These are phyloP conservation scores for Trametes versicolor DNA, from an alignment of 1,284 basidiomycete species.

Conservation along the genomic window DNA sequence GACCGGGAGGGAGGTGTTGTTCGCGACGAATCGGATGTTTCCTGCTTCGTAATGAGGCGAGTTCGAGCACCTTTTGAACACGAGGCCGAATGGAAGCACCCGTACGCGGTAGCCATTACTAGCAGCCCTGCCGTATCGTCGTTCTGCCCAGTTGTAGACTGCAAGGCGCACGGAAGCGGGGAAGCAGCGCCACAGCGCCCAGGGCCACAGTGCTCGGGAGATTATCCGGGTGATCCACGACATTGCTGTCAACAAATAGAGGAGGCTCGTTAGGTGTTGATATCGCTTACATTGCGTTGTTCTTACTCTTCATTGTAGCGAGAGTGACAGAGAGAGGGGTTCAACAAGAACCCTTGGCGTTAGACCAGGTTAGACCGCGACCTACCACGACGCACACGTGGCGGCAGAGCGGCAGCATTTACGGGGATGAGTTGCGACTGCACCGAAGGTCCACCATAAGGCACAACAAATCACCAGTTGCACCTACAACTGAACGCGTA, in stretches of 20 bases:
- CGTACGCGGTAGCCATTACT: background rate
- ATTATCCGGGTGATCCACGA: background rate
- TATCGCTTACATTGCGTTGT: background rate
- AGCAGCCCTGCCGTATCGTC: background rate
- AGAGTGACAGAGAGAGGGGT: too few species aligned
- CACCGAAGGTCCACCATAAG: too few species aligned
- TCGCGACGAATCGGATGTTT: conserved; percentile 13
- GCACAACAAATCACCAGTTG: too few species aligned
- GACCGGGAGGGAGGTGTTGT: conserved; percentile 15
- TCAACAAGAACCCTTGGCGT: too few species aligned
- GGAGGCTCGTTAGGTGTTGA: background rate
- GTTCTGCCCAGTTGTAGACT: background rate
- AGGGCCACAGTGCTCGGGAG: background rate
- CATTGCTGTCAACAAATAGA: background rate
- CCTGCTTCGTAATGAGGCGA: conserved; percentile 6
- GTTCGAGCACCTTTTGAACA: background rate
- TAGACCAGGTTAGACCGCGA: too few species aligned
- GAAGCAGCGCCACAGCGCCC: conserved; percentile 6
- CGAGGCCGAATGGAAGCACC: conserved; percentile 5
- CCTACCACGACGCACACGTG: too few species aligned
- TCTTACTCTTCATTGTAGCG: too few species aligned
- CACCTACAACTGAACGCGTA: too few species aligned
- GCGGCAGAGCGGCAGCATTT: too few species aligned
- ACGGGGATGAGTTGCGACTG: too few species aligned
- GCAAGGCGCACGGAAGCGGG: background rate